Percentiles rank a stretch among this genome's conserved stretches.
phyloP scores from a whole-genome alignment of 2,329 filamentous ascomycete species.

The Colletotrichum spaethianum region DNA sequence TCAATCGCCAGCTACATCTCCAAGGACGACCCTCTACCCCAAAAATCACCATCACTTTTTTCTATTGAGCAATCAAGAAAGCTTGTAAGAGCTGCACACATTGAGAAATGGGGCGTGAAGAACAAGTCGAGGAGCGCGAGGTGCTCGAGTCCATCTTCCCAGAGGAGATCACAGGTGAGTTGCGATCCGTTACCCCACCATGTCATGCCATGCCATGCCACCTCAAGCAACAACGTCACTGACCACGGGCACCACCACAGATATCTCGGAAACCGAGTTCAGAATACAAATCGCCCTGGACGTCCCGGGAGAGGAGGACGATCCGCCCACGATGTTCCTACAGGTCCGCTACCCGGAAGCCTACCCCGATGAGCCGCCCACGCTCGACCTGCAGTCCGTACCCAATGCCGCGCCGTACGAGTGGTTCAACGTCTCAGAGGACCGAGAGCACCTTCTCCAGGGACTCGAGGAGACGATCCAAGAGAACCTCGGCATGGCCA shows the following conservation, averaged over 20 bases:
- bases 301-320: constrained; percentile 73
- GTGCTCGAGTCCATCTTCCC: constrained; percentile 99
- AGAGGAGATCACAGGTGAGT: constrained; percentile 90
- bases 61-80: not conserved
- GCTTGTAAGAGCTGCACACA: not conserved
- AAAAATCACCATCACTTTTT: not conserved
- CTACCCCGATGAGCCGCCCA: constrained; percentile 90
- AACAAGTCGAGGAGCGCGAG: constrained; percentile 95
- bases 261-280: constrained; percentile 91
- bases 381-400: constrained; percentile 83
- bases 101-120: constrained; percentile 78
- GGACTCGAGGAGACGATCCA: constrained; percentile 82
- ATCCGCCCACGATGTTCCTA: constrained; percentile 82
- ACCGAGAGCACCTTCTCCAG: constrained; percentile 81
- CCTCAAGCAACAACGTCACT: constrained; percentile 9
- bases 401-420: constrained; percentile 79
- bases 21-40: not conserved
- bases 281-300: constrained; percentile 90
- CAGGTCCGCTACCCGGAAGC: constrained; percentile 90
- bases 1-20: not conserved
- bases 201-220: constrained; percentile 31
- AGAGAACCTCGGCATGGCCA: constrained; percentile 96
- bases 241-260: constrained; percentile 60
- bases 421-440: constrained; percentile 83
- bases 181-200: constrained; percentile 43